A percentile compares a stretch with the other conserved stretches of the same genome.
Conservation (phyloP, 306 rosid species). For the Argentina anserina region DNA sequence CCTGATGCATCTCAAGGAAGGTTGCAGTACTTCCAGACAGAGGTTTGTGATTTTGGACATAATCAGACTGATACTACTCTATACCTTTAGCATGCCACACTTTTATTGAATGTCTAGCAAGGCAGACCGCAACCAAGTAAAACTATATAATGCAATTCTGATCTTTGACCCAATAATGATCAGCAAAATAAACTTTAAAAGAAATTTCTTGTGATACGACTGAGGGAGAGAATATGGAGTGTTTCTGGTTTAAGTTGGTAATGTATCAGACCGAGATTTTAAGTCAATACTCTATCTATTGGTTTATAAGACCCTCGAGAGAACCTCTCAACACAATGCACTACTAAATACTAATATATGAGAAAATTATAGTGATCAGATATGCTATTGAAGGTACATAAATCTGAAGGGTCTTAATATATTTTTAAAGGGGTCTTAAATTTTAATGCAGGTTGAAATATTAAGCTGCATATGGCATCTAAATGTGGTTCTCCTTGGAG, state of each 20-base stretch:
- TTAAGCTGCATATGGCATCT: conserved; percentile 79
- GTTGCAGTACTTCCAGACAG: conserved; percentile 77
- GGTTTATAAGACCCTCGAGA: neutral
- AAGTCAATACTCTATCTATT: too few relatives aligned
- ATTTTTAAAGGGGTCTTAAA: too few relatives aligned
- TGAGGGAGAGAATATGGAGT: neutral
- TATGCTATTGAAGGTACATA: neutral
- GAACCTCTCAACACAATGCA: neutral
- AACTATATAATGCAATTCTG: neutral
- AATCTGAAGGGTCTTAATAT: neutral
- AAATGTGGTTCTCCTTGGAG: conserved; percentile 88
- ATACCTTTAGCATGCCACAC: neutral
- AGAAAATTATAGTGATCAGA: neutral
- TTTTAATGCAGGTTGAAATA: conserved; percentile 56
- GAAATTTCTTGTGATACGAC: neutral
- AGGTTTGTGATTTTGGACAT: conserved; percentile 25
- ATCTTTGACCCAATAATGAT: neutral
- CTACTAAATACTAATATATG: neutral
- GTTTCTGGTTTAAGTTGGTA: neutral
- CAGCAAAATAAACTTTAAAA: neutral
- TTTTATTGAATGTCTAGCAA: neutral
- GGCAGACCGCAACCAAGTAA: neutral
- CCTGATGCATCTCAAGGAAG: conserved; percentile 84
- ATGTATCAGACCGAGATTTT: neutral
- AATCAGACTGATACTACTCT: neutral